Evolutionary conservation across 2,329 filamentous ascomycete genomes (phyloP), one percentile per base, ranked within the genome.

Genomic region (Boeremia exigua): DNA sequence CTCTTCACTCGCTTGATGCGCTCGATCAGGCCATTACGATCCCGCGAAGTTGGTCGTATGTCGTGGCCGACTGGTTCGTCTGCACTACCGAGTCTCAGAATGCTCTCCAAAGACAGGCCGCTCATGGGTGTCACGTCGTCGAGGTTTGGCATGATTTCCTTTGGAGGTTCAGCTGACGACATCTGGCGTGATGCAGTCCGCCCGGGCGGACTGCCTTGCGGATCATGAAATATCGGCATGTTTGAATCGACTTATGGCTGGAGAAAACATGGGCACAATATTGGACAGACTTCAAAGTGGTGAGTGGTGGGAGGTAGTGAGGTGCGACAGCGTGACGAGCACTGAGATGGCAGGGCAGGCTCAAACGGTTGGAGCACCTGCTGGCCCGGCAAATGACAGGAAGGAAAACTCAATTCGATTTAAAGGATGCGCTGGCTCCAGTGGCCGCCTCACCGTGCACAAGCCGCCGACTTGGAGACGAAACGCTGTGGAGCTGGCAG

Each of bases 21-120:
- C 75, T 92, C 86, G 54, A 98, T 97, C 66, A 96, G 80, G 74
- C 93, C 89, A 54, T 86, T 86, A 61, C 93, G 84, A 72, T 92
- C 87, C 42, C 78, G 67, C 37, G 61, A 57, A 14, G 61, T 52
- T n/a, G 72, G 60, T 51, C 63, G 70, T 39, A 57, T 58, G 25
- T 52, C 59, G 33, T 67, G 65, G 32, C 54, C 65, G 15, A 69
- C 70, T 28, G 56, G 52, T 17, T 61, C 58, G 32, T 59, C 30
- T 28, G 43, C 54, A 46, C 55, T 43, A 36, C 28, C 43, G 10
- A 54, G 43, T 1, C 48, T 46, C 25, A 33, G 29, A 10, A 58
- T 23, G 46, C 48, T 37, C 32, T 54, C 45, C 25, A 61, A 25
- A 37, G 59, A 45, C 42, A 59, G 25, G 30, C 27, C 42, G 33